phyloP scores from a whole-genome alignment of 2,329 filamentous ascomycete genomes.

The Verticillium zaregamsianum region DNA sequence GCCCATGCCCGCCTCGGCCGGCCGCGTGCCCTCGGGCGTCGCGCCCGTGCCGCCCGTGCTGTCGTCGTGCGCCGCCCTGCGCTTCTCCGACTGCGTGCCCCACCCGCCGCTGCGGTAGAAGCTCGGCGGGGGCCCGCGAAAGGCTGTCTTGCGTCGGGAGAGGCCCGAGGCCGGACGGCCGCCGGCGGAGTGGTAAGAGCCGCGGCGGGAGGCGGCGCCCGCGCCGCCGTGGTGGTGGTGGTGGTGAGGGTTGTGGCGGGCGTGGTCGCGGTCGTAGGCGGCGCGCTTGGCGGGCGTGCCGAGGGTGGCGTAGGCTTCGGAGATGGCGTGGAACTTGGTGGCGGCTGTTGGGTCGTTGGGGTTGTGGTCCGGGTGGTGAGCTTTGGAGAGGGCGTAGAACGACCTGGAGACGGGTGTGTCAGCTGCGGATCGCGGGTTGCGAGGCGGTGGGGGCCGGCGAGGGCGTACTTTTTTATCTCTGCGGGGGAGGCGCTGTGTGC shows the following conservation, averaged over 20 bases:
- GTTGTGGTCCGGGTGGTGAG: conserved; percentile 90
- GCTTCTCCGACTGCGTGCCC: conserved; percentile 59
- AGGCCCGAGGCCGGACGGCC: conserved; percentile 77
- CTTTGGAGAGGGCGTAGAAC: conserved; percentile 90
- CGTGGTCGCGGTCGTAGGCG: conserved; percentile 72
- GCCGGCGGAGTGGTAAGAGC: conserved; percentile 61
- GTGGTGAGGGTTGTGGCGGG: conserved; percentile 31
- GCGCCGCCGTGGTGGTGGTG: conserved; percentile 22
- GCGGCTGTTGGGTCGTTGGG: conserved; percentile 67
- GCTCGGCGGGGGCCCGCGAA: conserved; percentile 80
- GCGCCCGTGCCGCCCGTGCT: conserved; percentile 21
- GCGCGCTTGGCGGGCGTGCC: conserved; percentile 69
- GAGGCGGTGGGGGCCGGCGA: neutral
- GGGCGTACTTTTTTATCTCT: conserved; percentile 76
- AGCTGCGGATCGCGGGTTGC: neutral
- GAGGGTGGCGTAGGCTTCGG: conserved; percentile 78
- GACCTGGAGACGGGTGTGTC: conserved; percentile 36
- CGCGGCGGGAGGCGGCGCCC: conserved; percentile 22
- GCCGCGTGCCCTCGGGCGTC: conserved; percentile 12
- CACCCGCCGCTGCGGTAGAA: conserved; percentile 84
- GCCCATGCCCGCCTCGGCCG: conserved; percentile 46
- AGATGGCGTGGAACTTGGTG: conserved; percentile 75
- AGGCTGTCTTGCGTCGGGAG: conserved; percentile 69
- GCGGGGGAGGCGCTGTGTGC: conserved; percentile 60
- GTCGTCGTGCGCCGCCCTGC: conserved; percentile 47